Conservation (phyloP, 192 early-diverging fungal species). For the Coemansia sp. region DNA sequence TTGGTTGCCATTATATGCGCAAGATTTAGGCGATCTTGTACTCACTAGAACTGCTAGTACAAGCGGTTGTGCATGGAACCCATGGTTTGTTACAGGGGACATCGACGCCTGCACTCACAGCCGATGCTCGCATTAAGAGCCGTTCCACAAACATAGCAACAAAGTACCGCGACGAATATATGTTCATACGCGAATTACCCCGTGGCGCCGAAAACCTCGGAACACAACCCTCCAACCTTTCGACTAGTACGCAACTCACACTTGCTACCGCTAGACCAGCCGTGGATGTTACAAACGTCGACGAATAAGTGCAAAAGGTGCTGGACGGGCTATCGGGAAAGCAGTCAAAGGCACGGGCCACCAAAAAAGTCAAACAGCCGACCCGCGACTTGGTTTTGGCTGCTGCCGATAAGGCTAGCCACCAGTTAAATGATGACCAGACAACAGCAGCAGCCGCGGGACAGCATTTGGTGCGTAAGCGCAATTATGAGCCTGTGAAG, state of each 20-base stretch:
- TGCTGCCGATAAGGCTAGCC: constrained; percentile 22
- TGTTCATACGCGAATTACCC: constrained; percentile 36
- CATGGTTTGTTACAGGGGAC: constrained; percentile 33
- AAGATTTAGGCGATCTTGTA: too few species aligned
- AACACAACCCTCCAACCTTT: not conserved
- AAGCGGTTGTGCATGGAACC: constrained; percentile 20
- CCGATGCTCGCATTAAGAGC: constrained; percentile 1
- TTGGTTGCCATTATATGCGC: too few species aligned
- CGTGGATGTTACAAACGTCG: constrained; percentile 15
- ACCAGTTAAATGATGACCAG: not conserved
- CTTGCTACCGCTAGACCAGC: not conserved
- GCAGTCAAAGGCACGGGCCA: constrained; percentile 21
- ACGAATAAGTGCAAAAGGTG: constrained; percentile 45
- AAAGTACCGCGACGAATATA: constrained; percentile 50
- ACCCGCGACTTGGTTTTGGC: constrained; percentile 34
- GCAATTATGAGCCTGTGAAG: constrained; percentile 43
- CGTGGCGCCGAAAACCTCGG: constrained; percentile 9
- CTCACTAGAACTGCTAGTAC: constrained; percentile 11
- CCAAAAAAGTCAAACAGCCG: constrained; percentile 32
- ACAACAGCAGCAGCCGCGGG: constrained; percentile 25
- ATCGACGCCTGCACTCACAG: not conserved
- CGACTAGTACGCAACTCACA: not conserved
- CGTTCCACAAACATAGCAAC: constrained; percentile 14
- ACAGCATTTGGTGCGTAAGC: constrained; percentile 52
- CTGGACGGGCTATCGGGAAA: constrained; percentile 37